A percentile compares a stretch with the other conserved stretches of the same genome.
Conservation (phyloP, 2,329 filamentous ascomycete genomes). For the Tolypocladium album region DNA sequence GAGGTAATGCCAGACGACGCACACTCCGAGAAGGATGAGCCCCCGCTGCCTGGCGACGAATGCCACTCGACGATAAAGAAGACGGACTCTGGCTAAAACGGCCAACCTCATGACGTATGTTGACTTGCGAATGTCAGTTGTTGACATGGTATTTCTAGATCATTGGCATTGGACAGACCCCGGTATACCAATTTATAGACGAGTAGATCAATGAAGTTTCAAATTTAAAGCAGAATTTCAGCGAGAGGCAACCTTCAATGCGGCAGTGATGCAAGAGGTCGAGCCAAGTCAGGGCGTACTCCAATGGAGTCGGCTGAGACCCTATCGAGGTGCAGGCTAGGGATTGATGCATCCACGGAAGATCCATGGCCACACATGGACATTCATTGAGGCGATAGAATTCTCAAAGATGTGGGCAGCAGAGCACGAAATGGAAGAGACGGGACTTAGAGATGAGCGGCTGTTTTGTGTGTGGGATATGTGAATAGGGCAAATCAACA, state of each 20-base stretch:
- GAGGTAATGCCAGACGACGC: conserved; percentile 42
- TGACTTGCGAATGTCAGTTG: neutral
- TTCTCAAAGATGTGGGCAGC: neutral
- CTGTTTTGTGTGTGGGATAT: neutral
- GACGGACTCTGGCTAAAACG: neutral
- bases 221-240: neutral
- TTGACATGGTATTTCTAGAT: neutral
- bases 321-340: too few species aligned
- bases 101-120: neutral
- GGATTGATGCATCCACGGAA: too few species aligned
- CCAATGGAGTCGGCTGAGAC: neutral
- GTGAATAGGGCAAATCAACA: neutral
- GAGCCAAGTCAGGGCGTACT: neutral
- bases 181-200: neutral
- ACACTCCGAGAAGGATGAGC: conserved; percentile 21
- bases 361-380: too few species aligned
- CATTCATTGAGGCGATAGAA: too few species aligned
- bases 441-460: neutral
- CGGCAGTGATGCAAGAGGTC: neutral
- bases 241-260: neutral
- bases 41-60: conserved; percentile 13
- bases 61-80: neutral
- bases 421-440: neutral
- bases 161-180: neutral
- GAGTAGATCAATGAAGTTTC: neutral